These are phyloP conservation scores for Aureobasidium sp. DNA, from an alignment of 2,329 filamentous ascomycete species.

Conservation along the genomic window DNA sequence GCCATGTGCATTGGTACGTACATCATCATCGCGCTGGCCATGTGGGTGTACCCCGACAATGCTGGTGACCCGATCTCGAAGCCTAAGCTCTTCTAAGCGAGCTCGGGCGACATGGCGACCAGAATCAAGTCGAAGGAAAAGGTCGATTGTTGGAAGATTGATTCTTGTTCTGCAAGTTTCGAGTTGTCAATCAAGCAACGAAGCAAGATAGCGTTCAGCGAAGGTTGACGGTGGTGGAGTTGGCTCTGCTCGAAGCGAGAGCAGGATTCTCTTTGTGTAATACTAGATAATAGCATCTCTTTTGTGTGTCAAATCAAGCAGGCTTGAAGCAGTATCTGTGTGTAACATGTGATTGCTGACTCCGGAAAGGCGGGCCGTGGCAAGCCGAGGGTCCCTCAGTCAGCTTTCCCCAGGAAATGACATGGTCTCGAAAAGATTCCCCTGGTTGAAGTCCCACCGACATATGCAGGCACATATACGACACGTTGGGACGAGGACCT, in stretches of 20 bases:
- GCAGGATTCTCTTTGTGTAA: neutral
- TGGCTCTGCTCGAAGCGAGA: slow-evolving; percentile 3
- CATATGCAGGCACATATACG: neutral
- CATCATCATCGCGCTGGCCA: slow-evolving; percentile 53
- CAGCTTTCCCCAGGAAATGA: slow-evolving; percentile 8
- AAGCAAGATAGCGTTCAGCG: neutral
- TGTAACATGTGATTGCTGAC: neutral
- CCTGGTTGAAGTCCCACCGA: slow-evolving; percentile 11
- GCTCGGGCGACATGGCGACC: neutral
- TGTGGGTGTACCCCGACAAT: slow-evolving; percentile 54
- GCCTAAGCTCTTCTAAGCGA: slow-evolving; percentile 8
- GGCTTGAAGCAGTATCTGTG: neutral
- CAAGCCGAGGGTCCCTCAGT: neutral
- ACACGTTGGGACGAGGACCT: neutral
- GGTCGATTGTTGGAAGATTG: neutral
- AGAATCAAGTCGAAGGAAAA: neutral
- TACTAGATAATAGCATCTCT: neutral
- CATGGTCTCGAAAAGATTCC: neutral
- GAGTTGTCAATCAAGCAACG: no score
- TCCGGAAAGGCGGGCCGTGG: neutral
- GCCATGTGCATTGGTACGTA: slow-evolving; percentile 53
- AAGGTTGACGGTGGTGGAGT: neutral
- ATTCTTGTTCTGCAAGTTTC: neutral
- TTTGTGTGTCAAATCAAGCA: neutral
- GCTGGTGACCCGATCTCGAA: slow-evolving; percentile 25